Conservation (phyloP, 2,329 filamentous ascomycete genomes). For the Sclerotinia subarctica region DNA sequence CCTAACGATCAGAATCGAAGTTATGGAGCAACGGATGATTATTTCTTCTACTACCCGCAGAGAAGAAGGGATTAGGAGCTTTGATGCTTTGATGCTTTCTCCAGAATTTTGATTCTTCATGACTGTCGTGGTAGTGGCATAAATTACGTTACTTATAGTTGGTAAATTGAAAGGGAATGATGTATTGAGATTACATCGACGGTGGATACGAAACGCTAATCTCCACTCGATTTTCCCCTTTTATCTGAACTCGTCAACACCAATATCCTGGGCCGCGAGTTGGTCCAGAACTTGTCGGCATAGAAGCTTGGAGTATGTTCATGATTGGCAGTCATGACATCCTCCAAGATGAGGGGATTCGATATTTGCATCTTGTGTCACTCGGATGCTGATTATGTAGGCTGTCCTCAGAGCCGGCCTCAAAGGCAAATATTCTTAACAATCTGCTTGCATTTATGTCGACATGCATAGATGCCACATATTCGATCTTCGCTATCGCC, state of each 20-base stretch:
- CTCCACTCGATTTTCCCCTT: fast-evolving
- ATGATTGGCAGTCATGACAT: background rate
- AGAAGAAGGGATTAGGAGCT: no score
- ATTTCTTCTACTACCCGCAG: background rate
- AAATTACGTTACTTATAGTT: background rate
- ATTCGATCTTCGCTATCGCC: no score
- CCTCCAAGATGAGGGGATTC: fast-evolving
- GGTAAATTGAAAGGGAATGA: background rate
- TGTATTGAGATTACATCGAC: no score
- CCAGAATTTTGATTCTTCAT: background rate
- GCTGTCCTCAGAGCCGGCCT: no score
- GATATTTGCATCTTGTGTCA: background rate
- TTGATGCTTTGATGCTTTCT: fast-evolving
- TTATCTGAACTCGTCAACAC: background rate
- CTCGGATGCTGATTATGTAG: background rate
- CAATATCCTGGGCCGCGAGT: background rate
- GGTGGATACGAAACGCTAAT: background rate
- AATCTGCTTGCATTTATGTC: no score
- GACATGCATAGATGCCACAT: no score
- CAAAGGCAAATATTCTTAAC: no score
- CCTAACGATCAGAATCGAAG: background rate
- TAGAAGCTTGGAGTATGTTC: background rate
- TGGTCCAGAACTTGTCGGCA: no score
- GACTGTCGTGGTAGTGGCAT: background rate
- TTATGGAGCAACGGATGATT: background rate